Base-by-base conservation (phyloP, 2,329 filamentous ascomycete species). In the Aspergillus awamori region DNA sequence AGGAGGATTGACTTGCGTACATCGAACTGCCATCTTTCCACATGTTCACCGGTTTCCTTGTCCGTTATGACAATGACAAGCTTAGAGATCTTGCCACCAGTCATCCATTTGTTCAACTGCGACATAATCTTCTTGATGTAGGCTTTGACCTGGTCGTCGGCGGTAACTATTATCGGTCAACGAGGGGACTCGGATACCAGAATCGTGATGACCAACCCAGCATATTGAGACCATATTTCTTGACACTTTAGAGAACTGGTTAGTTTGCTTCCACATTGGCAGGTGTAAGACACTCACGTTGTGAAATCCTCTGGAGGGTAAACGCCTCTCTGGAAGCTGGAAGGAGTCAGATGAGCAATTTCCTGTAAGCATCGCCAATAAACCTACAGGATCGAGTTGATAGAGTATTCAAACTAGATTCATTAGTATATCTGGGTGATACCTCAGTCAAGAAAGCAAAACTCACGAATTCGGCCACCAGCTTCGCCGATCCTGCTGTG, bases 111-210 rank as follows among this genome's bases (percentile, higher is more conserved):
- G 81, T 96, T 94, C 61, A 99, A 87, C 79, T 99, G 95, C 28
- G 89, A 89, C 93, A 97, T 99, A 81, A 99, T 98, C 80, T 96
- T 97, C 79, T 97, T 97, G 83, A 99, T 96, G 80, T 99, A 99
- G 33, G 93, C 92, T 79, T 97, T 96, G 75, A 99, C 95, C 80
- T 99, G 94, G 81, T 98, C 95, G 76, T 99, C 95, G 65, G 93
- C 87, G 33, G 94, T 96, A 55, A 98, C 93, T 88, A 74, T 61
- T 58, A 67, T 70, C 52, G 52, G 63, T 69, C 49, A 70, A 62
- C 45, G 11, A 36, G 59, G 26, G 53, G 59, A 61, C 58, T 59
- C 33, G 17, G 17, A 26, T 33, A 33, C 30, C 45, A 45, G 55
- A 33, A 15, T 30, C 10, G 30, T 49, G 28, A 24, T 2, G 33